A percentile compares a stretch with the other conserved stretches of the same genome.
phyloP scores from a whole-genome alignment of 2,329 filamentous ascomycete species.

The Bipolaris oryzae region DNA sequence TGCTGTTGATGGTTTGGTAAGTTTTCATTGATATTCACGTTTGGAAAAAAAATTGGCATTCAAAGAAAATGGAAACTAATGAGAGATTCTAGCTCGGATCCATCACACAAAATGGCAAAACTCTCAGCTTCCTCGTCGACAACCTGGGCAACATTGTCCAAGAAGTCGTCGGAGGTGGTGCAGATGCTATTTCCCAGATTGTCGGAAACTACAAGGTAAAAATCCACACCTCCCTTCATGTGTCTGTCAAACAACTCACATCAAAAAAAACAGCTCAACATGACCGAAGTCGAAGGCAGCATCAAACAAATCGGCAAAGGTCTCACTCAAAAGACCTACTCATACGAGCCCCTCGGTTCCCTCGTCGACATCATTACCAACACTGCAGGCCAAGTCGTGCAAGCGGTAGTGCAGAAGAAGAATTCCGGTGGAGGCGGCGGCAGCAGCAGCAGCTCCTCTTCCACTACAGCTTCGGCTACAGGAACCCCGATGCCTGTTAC shows the following conservation, averaged over 20 bases:
- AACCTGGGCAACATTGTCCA: constrained; percentile 69
- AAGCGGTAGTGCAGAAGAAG: constrained; percentile 53
- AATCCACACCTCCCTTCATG: background rate
- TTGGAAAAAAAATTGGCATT: too few relatives aligned
- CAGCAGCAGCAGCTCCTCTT: constrained; percentile 9
- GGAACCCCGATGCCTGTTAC: constrained; percentile 39
- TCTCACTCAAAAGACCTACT: constrained; percentile 59
- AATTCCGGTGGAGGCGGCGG: constrained; percentile 30
- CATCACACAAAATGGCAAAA: constrained; percentile 62
- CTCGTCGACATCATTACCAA: constrained; percentile 64
- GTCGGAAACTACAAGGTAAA: constrained; percentile 61
- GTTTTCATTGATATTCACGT: background rate
- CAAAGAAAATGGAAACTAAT: background rate
- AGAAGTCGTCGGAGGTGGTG: constrained; percentile 58
- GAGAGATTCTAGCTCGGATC: constrained; percentile 54
- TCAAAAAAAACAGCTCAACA: constrained; percentile 51
- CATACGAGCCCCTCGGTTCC: constrained; percentile 57
- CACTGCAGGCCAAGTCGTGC: constrained; percentile 60
- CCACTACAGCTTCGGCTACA: constrained; percentile 25
- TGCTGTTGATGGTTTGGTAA: constrained; percentile 60
- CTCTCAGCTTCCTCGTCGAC: constrained; percentile 63
- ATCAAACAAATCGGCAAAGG: constrained; percentile 47
- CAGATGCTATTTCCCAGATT: constrained; percentile 56
- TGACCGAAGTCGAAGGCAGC: constrained; percentile 58
- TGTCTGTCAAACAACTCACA: background rate